Percentiles rank a stretch among this genome's conserved stretches.
These are phyloP conservation scores for Scutellaria barbata DNA, from an alignment of 257 asterid genomes.

Conservation along the genomic window DNA sequence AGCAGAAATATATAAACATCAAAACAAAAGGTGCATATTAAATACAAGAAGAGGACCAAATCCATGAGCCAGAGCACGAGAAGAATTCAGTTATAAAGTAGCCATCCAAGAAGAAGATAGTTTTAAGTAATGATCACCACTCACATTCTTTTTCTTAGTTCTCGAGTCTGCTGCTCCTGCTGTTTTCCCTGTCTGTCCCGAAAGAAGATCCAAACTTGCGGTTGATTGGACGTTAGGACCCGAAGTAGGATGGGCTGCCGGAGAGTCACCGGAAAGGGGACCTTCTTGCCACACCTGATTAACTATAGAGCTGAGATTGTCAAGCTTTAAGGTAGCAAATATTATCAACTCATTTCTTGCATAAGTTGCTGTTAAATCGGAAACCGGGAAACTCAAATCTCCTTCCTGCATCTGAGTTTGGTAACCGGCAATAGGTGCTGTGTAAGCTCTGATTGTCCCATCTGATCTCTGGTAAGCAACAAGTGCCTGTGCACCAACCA, in stretches of 20 bases:
- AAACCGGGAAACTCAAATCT: conserved; percentile 70
- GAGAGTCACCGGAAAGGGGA: conserved; percentile 68
- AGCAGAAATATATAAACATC: not conserved
- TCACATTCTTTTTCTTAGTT: conserved; percentile 46
- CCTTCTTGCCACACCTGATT: conserved; percentile 98
- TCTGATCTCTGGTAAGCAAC: conserved; percentile 79
- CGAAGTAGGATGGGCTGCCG: conserved; percentile 56
- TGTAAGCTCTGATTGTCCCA: conserved; percentile 66
- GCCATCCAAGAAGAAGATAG: too few relatives aligned
- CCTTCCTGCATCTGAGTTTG: conserved; percentile 66
- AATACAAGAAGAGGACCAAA: conserved; percentile 3
- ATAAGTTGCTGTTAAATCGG: conserved; percentile 64
- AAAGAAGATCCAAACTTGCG: conserved; percentile 62
- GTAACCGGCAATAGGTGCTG: conserved; percentile 61
- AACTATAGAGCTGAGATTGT: conserved; percentile 50
- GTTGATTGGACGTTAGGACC: conserved; percentile 63
- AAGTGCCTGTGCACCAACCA: conserved; percentile 79
- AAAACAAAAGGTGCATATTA: not conserved
- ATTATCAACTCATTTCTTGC: conserved; percentile 56
- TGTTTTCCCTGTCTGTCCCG: conserved; percentile 51
- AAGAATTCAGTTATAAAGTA: too few relatives aligned
- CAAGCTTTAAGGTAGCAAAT: conserved; percentile 68
- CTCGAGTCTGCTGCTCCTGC: conserved; percentile 34
- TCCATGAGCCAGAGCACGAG: not conserved
- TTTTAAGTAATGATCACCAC: not conserved